phyloP scores from a whole-genome alignment of 495 filamentous ascomycete species.

The Jackrogersella multiformis region DNA sequence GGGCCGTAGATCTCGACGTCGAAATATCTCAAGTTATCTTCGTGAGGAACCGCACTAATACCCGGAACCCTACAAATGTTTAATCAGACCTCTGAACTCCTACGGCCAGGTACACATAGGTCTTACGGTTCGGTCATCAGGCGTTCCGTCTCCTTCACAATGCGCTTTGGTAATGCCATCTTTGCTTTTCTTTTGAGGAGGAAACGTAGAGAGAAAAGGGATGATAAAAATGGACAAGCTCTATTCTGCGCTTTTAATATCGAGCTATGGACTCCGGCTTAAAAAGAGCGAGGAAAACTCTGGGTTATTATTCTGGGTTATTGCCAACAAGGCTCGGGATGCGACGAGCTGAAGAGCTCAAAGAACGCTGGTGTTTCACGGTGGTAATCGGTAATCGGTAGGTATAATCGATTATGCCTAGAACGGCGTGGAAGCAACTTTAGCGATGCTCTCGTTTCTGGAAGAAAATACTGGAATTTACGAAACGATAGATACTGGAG shows the following conservation, averaged over 20 bases:
- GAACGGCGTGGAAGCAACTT: background rate
- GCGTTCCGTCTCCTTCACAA: conserved; percentile 98
- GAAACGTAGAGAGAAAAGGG: background rate
- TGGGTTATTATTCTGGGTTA: background rate
- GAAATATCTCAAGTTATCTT: conserved; percentile 98
- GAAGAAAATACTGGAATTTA: background rate
- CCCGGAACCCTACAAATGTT: conserved; percentile 77
- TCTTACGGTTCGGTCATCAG: conserved; percentile 95
- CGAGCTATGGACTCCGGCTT: no score
- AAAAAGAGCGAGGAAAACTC: background rate
- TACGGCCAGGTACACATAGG: background rate
- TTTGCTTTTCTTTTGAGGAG: conserved; percentile 11
- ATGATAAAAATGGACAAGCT: background rate
- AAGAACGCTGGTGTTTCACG: background rate
- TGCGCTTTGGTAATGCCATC: conserved; percentile 91
- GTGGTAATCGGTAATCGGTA: background rate
- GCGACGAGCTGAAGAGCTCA: background rate
- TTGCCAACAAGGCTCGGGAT: conserved; percentile 5
- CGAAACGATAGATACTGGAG: background rate
- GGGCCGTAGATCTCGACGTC: conserved; percentile 98
- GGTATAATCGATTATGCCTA: no score
- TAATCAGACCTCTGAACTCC: conserved; percentile 20
- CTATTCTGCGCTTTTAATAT: conserved; percentile 2
- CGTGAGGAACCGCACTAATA: conserved; percentile 96
- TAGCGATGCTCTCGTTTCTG: background rate